Conservation (phyloP, 805 yeast species). For the Yueomyces sp. region DNA sequence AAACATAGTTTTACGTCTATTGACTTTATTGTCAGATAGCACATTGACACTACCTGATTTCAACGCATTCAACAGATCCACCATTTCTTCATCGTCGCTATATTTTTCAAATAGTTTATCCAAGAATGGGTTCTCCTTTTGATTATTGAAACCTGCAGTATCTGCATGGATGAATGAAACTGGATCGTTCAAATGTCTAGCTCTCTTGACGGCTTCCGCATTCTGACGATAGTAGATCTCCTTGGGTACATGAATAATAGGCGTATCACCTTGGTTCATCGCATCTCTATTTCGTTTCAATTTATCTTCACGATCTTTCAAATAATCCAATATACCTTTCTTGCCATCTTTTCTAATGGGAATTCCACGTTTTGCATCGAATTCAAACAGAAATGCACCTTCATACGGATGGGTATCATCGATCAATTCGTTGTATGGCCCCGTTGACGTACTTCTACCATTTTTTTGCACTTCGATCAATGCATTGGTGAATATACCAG, state of each 20-base stretch:
- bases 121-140: slow-evolving; percentile 7
- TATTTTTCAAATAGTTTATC: slow-evolving; percentile 22
- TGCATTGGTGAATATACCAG: slow-evolving; percentile 58
- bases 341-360: slow-evolving; percentile 42
- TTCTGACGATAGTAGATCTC: slow-evolving; percentile 15
- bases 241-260: slow-evolving; percentile 16
- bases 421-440: slow-evolving; percentile 36
- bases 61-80: slow-evolving; percentile 30
- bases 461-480: slow-evolving; percentile 27
- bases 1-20: slow-evolving; percentile 23
- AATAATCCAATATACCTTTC: slow-evolving; percentile 24
- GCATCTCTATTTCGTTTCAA: slow-evolving; percentile 24
- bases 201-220: slow-evolving; percentile 4
- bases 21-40: slow-evolving; percentile 8
- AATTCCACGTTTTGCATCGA: slow-evolving; percentile 22
- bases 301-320: slow-evolving; percentile 20
- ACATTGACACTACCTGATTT: slow-evolving; percentile 29
- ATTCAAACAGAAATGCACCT: slow-evolving; percentile 32
- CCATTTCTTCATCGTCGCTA: slow-evolving; percentile 19
- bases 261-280: slow-evolving; percentile 19
- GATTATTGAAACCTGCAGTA: slow-evolving; percentile 1
- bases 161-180: slow-evolving; percentile 3
- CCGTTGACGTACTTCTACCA: slow-evolving; percentile 2
- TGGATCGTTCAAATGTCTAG: slow-evolving; percentile 3
- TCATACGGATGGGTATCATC: slow-evolving; percentile 47